Evolutionary conservation across 208 protist species (phyloP).

Genomic region (Vickermania spadyakhi): DNA sequence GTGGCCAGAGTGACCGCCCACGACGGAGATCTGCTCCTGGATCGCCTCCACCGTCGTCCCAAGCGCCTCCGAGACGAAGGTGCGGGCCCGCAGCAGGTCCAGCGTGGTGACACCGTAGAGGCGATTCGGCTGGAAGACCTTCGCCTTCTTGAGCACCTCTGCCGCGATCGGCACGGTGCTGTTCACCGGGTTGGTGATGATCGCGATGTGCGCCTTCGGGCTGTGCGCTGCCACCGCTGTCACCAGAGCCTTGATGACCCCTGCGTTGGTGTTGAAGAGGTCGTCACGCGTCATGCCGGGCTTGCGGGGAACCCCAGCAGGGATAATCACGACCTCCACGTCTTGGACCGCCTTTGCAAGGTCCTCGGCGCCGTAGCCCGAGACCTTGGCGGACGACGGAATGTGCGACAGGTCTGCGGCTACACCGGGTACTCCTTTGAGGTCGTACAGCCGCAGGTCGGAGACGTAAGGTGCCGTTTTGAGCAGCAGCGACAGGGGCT

Average conservation of each 20-base stretch:
- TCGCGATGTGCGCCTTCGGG: constrained; percentile 86
- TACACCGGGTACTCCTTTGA: constrained; percentile 74
- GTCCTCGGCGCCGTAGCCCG: constrained; percentile 54
- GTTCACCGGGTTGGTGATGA: constrained; percentile 95
- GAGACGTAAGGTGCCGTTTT: constrained; percentile 77
- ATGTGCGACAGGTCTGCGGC: constrained; percentile 89
- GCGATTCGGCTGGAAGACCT: constrained; percentile 71
- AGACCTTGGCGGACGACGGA: constrained; percentile 60
- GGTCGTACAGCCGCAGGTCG: constrained; percentile 85
- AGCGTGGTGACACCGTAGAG: constrained; percentile 92
- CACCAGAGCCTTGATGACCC: constrained; percentile 82
- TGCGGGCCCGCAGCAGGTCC: constrained; percentile 73
- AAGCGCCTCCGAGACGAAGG: constrained; percentile 64
- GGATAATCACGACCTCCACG: constrained; percentile 88
- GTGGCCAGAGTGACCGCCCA: constrained; percentile 91
- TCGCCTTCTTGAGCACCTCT: constrained; percentile 82
- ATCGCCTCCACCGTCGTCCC: constrained; percentile 40
- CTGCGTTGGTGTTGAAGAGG: constrained; percentile 93
- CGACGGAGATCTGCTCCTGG: constrained; percentile 57
- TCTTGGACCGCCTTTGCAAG: constrained; percentile 61
- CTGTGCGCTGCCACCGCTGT: constrained; percentile 65
- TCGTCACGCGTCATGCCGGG: constrained; percentile 95
- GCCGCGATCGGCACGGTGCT: constrained; percentile 92
- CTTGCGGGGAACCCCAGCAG: constrained; percentile 93
- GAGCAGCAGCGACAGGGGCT: constrained; percentile 92